Percentiles rank a stretch among this genome's conserved stretches.
phyloP scores from a whole-genome alignment of 1,139 yeast species.

The Yamadazyma diddensiae region DNA sequence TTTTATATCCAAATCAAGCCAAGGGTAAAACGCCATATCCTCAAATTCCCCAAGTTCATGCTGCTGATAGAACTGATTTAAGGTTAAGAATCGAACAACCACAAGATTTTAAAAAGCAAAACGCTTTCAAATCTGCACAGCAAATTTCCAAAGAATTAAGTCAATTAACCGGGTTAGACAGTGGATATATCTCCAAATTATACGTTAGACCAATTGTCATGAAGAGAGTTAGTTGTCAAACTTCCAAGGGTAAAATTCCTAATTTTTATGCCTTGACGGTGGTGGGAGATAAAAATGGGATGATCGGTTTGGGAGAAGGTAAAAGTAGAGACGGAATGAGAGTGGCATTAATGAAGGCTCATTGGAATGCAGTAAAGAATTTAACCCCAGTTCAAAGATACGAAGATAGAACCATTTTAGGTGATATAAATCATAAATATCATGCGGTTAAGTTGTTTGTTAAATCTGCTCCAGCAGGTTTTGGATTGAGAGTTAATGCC shows the following conservation, averaged over 20 bases:
- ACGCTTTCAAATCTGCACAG: constrained; percentile 17
- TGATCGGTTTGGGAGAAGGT: constrained; percentile 95
- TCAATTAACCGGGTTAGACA: constrained; percentile 72
- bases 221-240: constrained; percentile 88
- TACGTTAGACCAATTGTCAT: constrained; percentile 65
- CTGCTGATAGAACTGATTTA: constrained; percentile 42
- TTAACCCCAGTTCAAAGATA: constrained; percentile 78
- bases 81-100: constrained; percentile 33
- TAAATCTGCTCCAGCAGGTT: constrained; percentile 89
- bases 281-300: constrained; percentile 91
- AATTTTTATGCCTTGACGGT: constrained; percentile 83
- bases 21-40: constrained; percentile 40
- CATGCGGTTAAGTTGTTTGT: constrained; percentile 84
- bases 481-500: constrained; percentile 91
- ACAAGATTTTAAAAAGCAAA: constrained; percentile 13
- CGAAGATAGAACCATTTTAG: constrained; percentile 88
- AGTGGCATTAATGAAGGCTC: constrained; percentile 80
- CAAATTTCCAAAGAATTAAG: constrained; percentile 58
- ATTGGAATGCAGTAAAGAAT: constrained; percentile 92
- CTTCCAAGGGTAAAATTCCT: constrained; percentile 89
- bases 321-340: constrained; percentile 78
- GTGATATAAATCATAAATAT: constrained; percentile 76
- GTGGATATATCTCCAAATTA: constrained; percentile 60
- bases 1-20: constrained; percentile 46
- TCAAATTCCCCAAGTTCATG: constrained; percentile 37